Percentiles rank a stretch among this genome's conserved stretches.
Conservation (phyloP, 495 filamentous ascomycete species). For the Podospora bellae-mahoneyi region DNA sequence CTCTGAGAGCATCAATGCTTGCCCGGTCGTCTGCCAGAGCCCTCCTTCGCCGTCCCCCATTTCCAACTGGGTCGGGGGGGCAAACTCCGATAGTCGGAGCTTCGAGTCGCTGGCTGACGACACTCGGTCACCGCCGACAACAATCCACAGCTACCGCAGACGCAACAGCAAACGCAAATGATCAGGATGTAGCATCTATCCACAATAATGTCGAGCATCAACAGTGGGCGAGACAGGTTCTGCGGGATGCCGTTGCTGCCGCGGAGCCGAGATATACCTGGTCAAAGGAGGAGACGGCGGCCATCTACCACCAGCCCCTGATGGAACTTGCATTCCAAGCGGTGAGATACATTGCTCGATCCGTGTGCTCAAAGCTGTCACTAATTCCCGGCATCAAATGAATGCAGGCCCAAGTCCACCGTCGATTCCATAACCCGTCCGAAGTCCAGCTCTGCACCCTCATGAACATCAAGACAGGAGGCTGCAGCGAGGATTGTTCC, state of each 20-base stretch:
- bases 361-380: no score
- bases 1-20: not conserved
- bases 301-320: slow-evolving; percentile 73
- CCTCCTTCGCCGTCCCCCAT: not conserved
- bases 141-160: not conserved
- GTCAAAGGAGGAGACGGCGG: slow-evolving; percentile 71
- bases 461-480: slow-evolving; percentile 94
- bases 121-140: not conserved
- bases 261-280: slow-evolving; percentile 62
- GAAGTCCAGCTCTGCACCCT: slow-evolving; percentile 85
- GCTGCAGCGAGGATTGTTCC: slow-evolving; percentile 81
- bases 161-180: not conserved
- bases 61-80: not conserved
- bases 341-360: slow-evolving; percentile 42
- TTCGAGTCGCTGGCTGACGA: not conserved
- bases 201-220: slow-evolving; percentile 4
- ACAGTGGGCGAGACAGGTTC: slow-evolving; percentile 18
- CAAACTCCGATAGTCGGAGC: slow-evolving; percentile 3
- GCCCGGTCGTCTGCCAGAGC: not conserved
- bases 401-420: slow-evolving; percentile 64
- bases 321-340: slow-evolving; percentile 72
- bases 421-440: slow-evolving; percentile 73
- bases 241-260: slow-evolving; percentile 52
- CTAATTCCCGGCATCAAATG: not conserved
- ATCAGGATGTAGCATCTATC: not conserved